These are phyloP conservation scores for Chytriomyces sp. DNA, from an alignment of 192 early-diverging fungal species.

Conservation along the genomic window DNA sequence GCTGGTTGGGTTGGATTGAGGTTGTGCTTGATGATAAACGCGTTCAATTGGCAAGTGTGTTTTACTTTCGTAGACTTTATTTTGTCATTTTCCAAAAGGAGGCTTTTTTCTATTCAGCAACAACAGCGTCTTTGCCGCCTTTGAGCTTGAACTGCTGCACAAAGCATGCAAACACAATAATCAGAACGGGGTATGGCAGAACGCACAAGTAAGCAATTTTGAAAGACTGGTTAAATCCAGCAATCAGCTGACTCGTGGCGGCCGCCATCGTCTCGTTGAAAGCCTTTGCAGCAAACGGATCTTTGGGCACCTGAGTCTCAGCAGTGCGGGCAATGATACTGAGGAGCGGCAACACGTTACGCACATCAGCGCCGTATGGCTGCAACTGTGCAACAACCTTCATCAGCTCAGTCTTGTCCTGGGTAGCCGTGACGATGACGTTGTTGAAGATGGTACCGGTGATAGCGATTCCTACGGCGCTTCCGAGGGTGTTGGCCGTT, in stretches of 20 bases:
- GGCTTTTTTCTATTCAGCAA: too few species aligned
- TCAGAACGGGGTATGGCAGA: slow-evolving; percentile 46
- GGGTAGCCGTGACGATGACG: slow-evolving; percentile 52
- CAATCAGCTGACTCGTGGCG: slow-evolving; percentile 18
- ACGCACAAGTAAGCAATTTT: slow-evolving; percentile 22
- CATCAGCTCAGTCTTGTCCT: not conserved
- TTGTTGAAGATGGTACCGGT: slow-evolving; percentile 71
- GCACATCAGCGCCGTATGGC: not conserved
- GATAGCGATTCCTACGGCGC: slow-evolving; percentile 69
- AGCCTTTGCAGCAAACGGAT: slow-evolving; percentile 18
- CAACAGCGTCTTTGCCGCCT: slow-evolving; percentile 8
- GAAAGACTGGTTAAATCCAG: slow-evolving; percentile 37
- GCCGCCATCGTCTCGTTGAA: slow-evolving; percentile 21
- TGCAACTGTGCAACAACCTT: not conserved
- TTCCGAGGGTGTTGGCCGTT: slow-evolving; percentile 69
- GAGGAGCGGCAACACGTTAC: slow-evolving; percentile 10
- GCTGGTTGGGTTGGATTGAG: too few species aligned
- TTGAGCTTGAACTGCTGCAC: slow-evolving; percentile 43
- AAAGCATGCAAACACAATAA: slow-evolving; percentile 45
- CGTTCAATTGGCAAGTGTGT: too few species aligned
- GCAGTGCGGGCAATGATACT: not conserved
- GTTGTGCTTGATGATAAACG: too few species aligned
- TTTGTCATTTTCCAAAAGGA: too few species aligned
- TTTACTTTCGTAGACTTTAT: too few species aligned
- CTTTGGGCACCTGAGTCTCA: slow-evolving; percentile 7